phyloP scores from a whole-genome alignment of 2,329 filamentous ascomycete genomes.

The Cadophora sp. region DNA sequence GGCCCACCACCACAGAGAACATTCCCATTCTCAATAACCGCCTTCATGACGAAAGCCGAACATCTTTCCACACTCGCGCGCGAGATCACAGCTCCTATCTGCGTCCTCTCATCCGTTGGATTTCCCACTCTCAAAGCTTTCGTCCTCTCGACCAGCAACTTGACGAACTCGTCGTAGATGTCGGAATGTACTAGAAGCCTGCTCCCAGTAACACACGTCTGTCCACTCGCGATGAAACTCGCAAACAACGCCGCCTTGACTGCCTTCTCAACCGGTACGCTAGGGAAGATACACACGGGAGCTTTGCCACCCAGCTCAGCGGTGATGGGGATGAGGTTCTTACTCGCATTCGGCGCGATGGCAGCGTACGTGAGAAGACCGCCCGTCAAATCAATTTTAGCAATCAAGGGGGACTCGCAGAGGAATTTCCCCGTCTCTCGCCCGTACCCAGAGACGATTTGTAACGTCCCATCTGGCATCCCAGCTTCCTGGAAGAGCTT shows the following conservation, averaged over 20 bases:
- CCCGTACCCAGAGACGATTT: slow-evolving; percentile 60
- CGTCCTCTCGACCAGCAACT: slow-evolving; percentile 48
- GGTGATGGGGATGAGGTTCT: slow-evolving; percentile 69
- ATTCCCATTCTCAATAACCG: slow-evolving; percentile 46
- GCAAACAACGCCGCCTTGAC: slow-evolving; percentile 59
- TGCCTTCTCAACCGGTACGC: slow-evolving; percentile 66
- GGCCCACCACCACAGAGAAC: slow-evolving; percentile 56
- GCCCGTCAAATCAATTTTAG: slow-evolving; percentile 73
- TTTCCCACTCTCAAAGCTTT: slow-evolving; percentile 58
- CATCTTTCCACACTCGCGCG: slow-evolving; percentile 65
- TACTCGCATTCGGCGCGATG: slow-evolving; percentile 65
- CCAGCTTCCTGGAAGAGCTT: slow-evolving; percentile 51
- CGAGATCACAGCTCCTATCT: slow-evolving; percentile 67
- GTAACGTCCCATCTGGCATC: slow-evolving; percentile 51
- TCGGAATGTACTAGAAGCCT: slow-evolving; percentile 57
- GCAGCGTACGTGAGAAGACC: slow-evolving; percentile 69
- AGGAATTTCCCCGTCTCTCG: slow-evolving; percentile 59
- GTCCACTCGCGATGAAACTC: slow-evolving; percentile 59
- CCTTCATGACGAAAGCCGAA: slow-evolving; percentile 45
- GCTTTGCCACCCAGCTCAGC: slow-evolving; percentile 75
- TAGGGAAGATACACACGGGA: slow-evolving; percentile 67
- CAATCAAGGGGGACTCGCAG: slow-evolving; percentile 62
- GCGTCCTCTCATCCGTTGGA: slow-evolving; percentile 63
- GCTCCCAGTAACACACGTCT: slow-evolving; percentile 63
- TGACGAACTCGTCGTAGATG: slow-evolving; percentile 45